Evolutionary conservation across 2,329 filamentous ascomycete species (phyloP).

Genomic region (Immersiporthe knoxdaviesiana): DNA sequence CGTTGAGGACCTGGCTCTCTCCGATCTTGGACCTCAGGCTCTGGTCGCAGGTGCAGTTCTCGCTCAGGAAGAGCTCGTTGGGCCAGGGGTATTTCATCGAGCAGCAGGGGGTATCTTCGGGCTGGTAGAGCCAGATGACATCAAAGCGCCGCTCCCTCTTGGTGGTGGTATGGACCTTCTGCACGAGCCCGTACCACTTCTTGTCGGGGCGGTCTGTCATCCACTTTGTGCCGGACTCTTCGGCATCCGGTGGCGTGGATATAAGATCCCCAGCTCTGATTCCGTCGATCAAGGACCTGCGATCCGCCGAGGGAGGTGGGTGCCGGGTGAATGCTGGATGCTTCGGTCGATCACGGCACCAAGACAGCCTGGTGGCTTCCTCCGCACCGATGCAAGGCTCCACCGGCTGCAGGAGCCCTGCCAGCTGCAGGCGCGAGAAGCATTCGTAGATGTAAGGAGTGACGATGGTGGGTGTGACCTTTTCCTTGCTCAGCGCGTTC

Average conservation of each 20-base stretch:
- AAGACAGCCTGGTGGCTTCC: constrained; percentile 31
- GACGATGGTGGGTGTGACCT: constrained; percentile 59
- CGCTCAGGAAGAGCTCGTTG: constrained; percentile 77
- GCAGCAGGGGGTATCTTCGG: constrained; percentile 71
- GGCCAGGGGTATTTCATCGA: constrained; percentile 68
- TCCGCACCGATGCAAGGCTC: constrained; percentile 35
- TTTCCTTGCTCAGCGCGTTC: constrained; percentile 1
- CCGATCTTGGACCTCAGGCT: constrained; percentile 46
- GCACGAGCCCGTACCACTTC: constrained; percentile 75
- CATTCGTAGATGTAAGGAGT: constrained; percentile 69
- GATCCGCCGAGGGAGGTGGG: constrained; percentile 18
- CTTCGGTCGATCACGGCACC: not conserved
- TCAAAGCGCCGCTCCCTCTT: constrained; percentile 53
- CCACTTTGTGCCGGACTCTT: constrained; percentile 60
- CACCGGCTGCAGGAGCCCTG: constrained; percentile 49
- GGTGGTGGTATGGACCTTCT: constrained; percentile 49
- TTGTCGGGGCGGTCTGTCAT: constrained; percentile 49
- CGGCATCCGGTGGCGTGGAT: constrained; percentile 49
- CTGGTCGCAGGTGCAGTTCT: constrained; percentile 72
- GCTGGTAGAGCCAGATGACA: constrained; percentile 75
- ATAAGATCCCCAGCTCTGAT: constrained; percentile 54
- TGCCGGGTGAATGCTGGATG: not conserved
- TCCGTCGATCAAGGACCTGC: constrained; percentile 32
- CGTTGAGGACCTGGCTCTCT: constrained; percentile 58
- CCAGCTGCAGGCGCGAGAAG: constrained; percentile 68